Evolutionary conservation across 140 eudicot genomes (phyloP), one percentile per base, ranked within the genome.

Genomic region (Anethum foeniculum): DNA sequence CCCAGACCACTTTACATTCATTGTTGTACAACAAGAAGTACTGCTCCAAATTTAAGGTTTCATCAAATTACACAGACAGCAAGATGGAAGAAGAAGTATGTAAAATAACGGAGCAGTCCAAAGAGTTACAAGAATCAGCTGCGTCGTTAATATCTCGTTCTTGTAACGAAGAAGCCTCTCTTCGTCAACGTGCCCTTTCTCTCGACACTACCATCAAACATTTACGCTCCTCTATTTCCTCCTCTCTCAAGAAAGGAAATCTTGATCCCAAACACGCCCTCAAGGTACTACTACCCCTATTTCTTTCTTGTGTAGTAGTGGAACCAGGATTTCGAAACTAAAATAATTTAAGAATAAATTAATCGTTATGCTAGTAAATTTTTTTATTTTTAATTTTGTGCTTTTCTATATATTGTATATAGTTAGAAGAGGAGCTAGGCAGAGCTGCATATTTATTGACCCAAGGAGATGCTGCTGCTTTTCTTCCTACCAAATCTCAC

Each of bases 401-500:
- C 19, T 23, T 82, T 13, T 71, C 1, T 75, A 15, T 43, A 23
- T 72, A 72, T 25, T 77, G 2, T 58, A 14, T 80, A 47, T 38
- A 93, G 98, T 80, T 89, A 77, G 86, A 87, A 71, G 98, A 91
- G 39, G 97, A 93, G 82, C 52, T 93, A 65, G 80, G 83, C 58
- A 88, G 88, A 85, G 96, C 93, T n/a, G 83, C 80, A 3, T 90
- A 85, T 75, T 81, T 89, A 9, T 76, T 93, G 87, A 83, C 83
- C 27, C 96, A 93, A 83, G 97, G 98, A 82, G 97, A 93, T 85
- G 97, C 97, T 25, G 92, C 97, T 54, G 88, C 92, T 62, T 93
- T 91, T 87, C 97, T 93, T 81, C 97, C 98, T 9, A 84, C 92
- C 80, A 90, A 88, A 92, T 88, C 96, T 78, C 90, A 91, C 77